These are phyloP conservation scores for Lunularia cruciata DNA, from an alignment of 225 moss, liverwort and hornwort genomes.

Conservation along the genomic window DNA sequence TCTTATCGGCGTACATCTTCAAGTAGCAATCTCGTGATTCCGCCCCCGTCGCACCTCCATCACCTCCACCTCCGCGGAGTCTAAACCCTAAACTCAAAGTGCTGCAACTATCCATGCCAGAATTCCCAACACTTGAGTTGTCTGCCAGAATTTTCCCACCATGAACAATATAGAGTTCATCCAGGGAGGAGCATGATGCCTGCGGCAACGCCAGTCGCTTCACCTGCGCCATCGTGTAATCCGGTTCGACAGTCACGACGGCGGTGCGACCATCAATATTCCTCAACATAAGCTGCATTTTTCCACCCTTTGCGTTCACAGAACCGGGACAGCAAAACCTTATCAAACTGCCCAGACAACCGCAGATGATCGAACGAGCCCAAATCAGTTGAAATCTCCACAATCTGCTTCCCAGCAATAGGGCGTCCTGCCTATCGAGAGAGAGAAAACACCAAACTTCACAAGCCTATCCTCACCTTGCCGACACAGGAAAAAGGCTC, in stretches of 20 bases:
- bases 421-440: no score
- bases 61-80: conserved; percentile 80
- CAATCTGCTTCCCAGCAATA: no score
- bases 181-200: conserved; percentile 13
- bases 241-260: conserved; percentile 42
- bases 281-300: conserved; percentile 66
- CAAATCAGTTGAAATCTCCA: no score
- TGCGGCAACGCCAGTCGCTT: conserved; percentile 32
- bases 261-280: conserved; percentile 49
- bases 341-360: no score
- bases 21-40: conserved; percentile 95
- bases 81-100: conserved; percentile 75
- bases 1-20: conserved; percentile 93
- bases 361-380: no score
- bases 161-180: conserved; percentile 44
- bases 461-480: no score
- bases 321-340: no score
- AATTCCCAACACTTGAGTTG: conserved; percentile 37
- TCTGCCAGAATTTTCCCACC: conserved; percentile 60
- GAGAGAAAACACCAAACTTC: no score
- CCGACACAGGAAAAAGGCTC: no score
- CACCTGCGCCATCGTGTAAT: conserved; percentile 48
- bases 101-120: conserved; percentile 34
- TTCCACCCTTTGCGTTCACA: conserved; percentile 18
- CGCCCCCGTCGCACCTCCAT: conserved; percentile 97